These are phyloP conservation scores for Phascolomyces articulosus DNA, from an alignment of 371 early-diverging fungal genomes.

Conservation along the genomic window DNA sequence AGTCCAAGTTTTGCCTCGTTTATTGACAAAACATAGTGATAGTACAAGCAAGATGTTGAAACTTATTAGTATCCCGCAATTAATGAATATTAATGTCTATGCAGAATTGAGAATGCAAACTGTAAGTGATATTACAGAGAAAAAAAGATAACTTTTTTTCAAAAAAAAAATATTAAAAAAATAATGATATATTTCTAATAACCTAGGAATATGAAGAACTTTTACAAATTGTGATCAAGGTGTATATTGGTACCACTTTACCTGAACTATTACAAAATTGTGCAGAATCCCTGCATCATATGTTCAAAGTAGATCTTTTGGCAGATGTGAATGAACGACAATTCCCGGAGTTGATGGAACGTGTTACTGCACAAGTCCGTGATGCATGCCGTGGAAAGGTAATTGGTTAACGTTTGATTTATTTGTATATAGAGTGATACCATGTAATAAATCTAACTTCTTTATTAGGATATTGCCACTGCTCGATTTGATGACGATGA, in stretches of 20 bases:
- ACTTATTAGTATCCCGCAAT: slow-evolving; percentile 56
- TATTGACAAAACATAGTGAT: slow-evolving; percentile 69
- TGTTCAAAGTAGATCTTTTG: slow-evolving; percentile 42
- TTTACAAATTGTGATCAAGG: slow-evolving; percentile 58
- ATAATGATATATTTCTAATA: not conserved
- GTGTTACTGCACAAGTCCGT: slow-evolving; percentile 44
- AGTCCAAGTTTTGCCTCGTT: slow-evolving; percentile 56
- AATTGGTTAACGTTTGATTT: no score
- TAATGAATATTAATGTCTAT: slow-evolving; percentile 67
- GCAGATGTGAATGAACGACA: slow-evolving; percentile 34
- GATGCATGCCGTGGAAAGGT: slow-evolving; percentile 45
- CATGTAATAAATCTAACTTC: slow-evolving; percentile 6
- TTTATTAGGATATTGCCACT: slow-evolving; percentile 43
- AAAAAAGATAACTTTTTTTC: no score
- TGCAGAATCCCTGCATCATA: slow-evolving; percentile 45
- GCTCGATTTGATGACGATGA: slow-evolving; percentile 39
- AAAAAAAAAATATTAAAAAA: not conserved
- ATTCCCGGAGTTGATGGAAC: slow-evolving; percentile 41
- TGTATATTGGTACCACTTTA: slow-evolving; percentile 57
- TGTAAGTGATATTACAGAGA: slow-evolving; percentile 28
- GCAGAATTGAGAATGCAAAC: slow-evolving; percentile 66
- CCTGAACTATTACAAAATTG: slow-evolving; percentile 33
- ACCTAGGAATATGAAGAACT: slow-evolving; percentile 59
- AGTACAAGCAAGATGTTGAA: slow-evolving; percentile 57
- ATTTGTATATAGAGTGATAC: no score